Percentiles rank a stretch among this genome's conserved stretches.
Conservation (phyloP, 768 basidiomycete genomes). For the Amanita subjunquillea region DNA sequence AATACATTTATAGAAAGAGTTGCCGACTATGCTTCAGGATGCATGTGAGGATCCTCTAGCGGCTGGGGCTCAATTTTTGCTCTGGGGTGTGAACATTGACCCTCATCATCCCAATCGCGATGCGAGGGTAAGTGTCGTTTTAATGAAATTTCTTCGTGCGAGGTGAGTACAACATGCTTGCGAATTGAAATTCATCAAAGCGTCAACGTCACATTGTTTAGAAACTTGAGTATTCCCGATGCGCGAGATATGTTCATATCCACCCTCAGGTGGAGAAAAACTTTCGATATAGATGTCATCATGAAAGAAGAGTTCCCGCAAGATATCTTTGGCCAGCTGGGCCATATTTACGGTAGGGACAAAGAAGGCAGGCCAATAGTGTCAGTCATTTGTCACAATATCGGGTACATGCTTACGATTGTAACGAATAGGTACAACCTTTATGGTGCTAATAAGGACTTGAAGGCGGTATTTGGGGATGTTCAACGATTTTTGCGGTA, state of each 20-base stretch:
- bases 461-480: constrained; percentile 68
- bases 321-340: constrained; percentile 55
- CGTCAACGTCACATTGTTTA: constrained; percentile 10
- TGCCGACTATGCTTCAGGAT: constrained; percentile 44
- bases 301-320: constrained; percentile 52
- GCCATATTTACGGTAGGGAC: constrained; percentile 58
- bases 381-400: constrained; percentile 28
- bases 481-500: constrained; percentile 68
- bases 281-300: constrained; percentile 51
- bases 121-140: constrained; percentile 60
- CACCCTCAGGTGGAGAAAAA: constrained; percentile 63
- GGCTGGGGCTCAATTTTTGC: constrained; percentile 35
- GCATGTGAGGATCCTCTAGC: constrained; percentile 52
- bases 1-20: constrained; percentile 18
- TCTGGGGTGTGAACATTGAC: constrained; percentile 70
- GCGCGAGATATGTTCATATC: constrained; percentile 58
- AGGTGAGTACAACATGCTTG: constrained; percentile 29
- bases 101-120: constrained; percentile 41
- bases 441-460: constrained; percentile 61
- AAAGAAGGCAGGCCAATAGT: constrained; percentile 60
- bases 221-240: constrained; percentile 41
- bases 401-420: background rate
- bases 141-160: constrained; percentile 78
- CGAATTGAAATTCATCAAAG: background rate
- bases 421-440: constrained; percentile 52